Evolutionary conservation across 768 basidiomycete genomes (phyloP).

Genomic region (Tephrocybe sp.): DNA sequence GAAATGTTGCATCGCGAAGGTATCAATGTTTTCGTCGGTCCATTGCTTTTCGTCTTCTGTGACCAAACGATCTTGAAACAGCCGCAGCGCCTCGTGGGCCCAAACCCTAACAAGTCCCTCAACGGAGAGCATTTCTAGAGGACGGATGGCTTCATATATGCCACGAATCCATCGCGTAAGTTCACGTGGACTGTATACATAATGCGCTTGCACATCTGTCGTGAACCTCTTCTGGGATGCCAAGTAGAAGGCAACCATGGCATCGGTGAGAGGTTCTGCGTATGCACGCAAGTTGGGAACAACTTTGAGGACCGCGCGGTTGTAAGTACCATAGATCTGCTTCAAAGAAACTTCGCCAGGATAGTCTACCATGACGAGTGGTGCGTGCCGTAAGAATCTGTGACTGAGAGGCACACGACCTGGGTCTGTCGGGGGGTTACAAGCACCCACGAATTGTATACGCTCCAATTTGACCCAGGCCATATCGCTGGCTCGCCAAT

Average conservation of each 20-base stretch:
- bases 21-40: slow-evolving; percentile 93
- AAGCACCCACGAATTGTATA: slow-evolving; percentile 99
- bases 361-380: slow-evolving; percentile 98
- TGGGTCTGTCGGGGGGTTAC: slow-evolving; percentile 98
- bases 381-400: slow-evolving; percentile 96
- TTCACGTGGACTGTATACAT: slow-evolving; percentile 98
- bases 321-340: slow-evolving; percentile 98
- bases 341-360: slow-evolving; percentile 96
- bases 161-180: slow-evolving; percentile 97
- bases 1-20: slow-evolving; percentile 85
- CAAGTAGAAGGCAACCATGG: slow-evolving; percentile 96
- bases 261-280: slow-evolving; percentile 91
- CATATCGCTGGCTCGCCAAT: slow-evolving; percentile 93
- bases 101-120: slow-evolving; percentile 96
- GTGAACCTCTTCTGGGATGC: slow-evolving; percentile 95
- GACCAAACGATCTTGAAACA: slow-evolving; percentile 97
- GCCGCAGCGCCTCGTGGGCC: slow-evolving; percentile 96
- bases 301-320: slow-evolving; percentile 93
- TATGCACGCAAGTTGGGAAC: slow-evolving; percentile 91
- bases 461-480: slow-evolving; percentile 97
- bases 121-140: slow-evolving; percentile 88
- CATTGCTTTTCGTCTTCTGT: slow-evolving; percentile 89
- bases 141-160: slow-evolving; percentile 94
- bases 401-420: slow-evolving; percentile 98
- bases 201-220: slow-evolving; percentile 96